Evolutionary conservation across 768 basidiomycete genomes (phyloP), one percentile per base, ranked within the genome.

Genomic region (Podaxis sp.): DNA sequence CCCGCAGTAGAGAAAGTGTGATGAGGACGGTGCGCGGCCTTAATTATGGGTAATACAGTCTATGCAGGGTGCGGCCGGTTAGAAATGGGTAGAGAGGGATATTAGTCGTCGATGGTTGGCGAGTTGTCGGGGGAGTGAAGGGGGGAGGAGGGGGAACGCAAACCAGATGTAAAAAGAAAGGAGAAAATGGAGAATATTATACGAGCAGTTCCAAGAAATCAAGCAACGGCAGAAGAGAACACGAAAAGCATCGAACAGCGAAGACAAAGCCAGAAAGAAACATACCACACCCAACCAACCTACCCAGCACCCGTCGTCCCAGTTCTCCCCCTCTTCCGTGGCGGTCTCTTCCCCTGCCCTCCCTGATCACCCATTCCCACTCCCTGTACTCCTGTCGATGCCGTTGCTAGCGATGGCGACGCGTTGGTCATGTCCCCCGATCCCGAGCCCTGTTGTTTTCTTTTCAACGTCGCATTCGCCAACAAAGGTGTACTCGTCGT

Each of bases 281-380:
- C 42, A 42, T 27, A 35, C 50, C 36, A 10, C 28, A 50, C 23
- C 57, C 47, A 13, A 23, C 11, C 14, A 21, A 11, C 11, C 21
- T 23, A 48, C 13, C 47, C 47, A 21, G 47, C 47, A 59, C 73
- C 75, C n/a, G 74, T 80, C 64, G 72, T 76, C 18, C 68, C 73
- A 64, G 79, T 82, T 71, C 84, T 81, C 66, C 78, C 77, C 65
- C 77, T 77, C 76, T 85, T 87, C 61, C 88, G 82, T 37, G 78
- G 67, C 40, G 65, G 50, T 50, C 83, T 77, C 74, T 86, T 89
- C 64, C 76, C 79, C 78, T 55, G 74, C 65, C 47, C 47, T 32
- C 32, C 32, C 7, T 32, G 32, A 48, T 48, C 47, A 48, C 23
- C 47, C 25, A 23, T 25, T 48, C 78, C 76, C 65, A 76, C 76